Evolutionary conservation across 306 rosid genomes (phyloP), one percentile per base, ranked within the genome.

Genomic region (Carpinus fangiana): DNA sequence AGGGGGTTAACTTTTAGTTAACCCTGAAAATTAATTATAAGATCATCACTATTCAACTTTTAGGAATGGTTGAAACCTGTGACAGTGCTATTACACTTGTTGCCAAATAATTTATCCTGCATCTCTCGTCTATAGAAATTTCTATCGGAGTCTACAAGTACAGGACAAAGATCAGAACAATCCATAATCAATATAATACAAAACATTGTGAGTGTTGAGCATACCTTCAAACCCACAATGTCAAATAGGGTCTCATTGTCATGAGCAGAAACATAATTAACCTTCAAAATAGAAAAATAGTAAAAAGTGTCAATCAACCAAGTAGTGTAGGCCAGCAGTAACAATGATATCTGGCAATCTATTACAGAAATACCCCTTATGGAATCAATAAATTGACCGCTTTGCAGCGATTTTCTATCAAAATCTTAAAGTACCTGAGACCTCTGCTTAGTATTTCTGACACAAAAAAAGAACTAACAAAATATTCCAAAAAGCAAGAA

Each of bases 181-280:
- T 48, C 0, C 17, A 51, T 8, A 43, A 50, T 6, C 17, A 62
- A 80, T n/a, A 76, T 2, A 38, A 73, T 77, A 47, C 75, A 82
- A 12, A 55, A 70, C 34, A 68, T 50, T 56, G 55, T 65, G n/a
- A 70, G 59, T 57, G 61, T 64, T 79, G 55, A 75, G 54, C 78
- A 73, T 83, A 95, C 98, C 99, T 95, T 95, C 68, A 95, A 75
- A 90, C 92, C 86, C 75, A 95, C 87, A 16, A 88, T 85, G 92
- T 95, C 98, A 84, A 95, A 95, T 34, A 95, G 82, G 76, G 97
- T 93, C 82, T 95, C 97, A 62, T 95, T 93, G 82, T 93, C 97
- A 85, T 95, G 99, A 70, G 98, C 98, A 59, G 97, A 93, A 87
- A 84, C 99, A 79, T 93, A 93, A 84, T 93, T 95, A 62, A 95